Percentiles rank a stretch among this genome's conserved stretches.
Conservation (phyloP, 2,329 filamentous ascomycete species). For the Penicillium oxalicum region DNA sequence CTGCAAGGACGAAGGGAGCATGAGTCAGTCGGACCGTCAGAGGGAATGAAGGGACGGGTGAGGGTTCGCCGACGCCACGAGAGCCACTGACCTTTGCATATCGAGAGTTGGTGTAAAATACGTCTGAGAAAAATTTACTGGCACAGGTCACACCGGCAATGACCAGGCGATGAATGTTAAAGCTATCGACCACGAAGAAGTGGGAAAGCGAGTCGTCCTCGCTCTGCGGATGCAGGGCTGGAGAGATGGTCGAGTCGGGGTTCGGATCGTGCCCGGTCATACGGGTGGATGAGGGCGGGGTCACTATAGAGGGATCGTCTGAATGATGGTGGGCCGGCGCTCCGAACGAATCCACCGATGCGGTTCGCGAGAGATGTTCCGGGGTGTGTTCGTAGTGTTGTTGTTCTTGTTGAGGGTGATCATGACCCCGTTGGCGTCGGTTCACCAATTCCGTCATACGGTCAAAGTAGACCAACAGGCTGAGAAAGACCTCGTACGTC, state of each 20-base stretch:
- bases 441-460: conserved; percentile 98
- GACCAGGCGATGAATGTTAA: conserved; percentile 94
- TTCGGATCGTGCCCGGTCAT: conserved; percentile 32
- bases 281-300: conserved; percentile 32
- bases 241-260: conserved; percentile 28
- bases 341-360: conserved; percentile 16
- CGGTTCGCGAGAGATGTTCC: conserved; percentile 6
- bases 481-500: conserved; percentile 96
- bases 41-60: not conserved
- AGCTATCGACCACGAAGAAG: conserved; percentile 95
- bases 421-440: conserved; percentile 63
- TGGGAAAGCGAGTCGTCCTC: conserved; percentile 55
- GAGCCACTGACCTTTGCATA: conserved; percentile 79
- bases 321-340: conserved; percentile 15
- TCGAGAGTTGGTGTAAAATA: conserved; percentile 98
- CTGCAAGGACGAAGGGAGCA: conserved; percentile 42
- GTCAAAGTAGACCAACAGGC: conserved; percentile 93
- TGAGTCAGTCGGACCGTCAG: not conserved
- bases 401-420: conserved; percentile 24
- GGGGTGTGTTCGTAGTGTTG: conserved; percentile 20
- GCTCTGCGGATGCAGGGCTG: conserved; percentile 32
- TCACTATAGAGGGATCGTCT: conserved; percentile 29
- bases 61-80: not conserved
- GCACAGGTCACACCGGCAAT: conserved; percentile 97
- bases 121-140: conserved; percentile 98